Percentiles rank a stretch among this genome's conserved stretches.
These are phyloP conservation scores for Boletales sp. DNA, from an alignment of 768 basidiomycete species.

Conservation along the genomic window DNA sequence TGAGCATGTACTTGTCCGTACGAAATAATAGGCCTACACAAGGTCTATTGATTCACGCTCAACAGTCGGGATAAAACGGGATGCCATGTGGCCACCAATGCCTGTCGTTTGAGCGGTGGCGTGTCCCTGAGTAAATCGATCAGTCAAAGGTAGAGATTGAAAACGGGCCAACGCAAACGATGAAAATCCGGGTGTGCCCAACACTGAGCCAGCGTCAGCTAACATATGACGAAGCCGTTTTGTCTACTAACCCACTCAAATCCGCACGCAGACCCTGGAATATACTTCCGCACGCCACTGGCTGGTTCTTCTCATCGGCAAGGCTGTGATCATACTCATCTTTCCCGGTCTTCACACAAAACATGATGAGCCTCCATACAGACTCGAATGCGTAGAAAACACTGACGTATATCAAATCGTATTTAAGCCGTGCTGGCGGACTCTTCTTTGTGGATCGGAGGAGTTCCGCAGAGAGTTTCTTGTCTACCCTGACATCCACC, in stretches of 20 bases:
- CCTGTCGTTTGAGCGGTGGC: conserved; percentile 93
- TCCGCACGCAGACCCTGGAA: conserved; percentile 88
- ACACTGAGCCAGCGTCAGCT: conserved; percentile 36
- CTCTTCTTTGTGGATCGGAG: conserved; percentile 94
- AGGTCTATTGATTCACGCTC: conserved; percentile 92
- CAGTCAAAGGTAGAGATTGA: background rate
- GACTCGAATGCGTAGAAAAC: background rate
- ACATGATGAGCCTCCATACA: conserved; percentile 17
- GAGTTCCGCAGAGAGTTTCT: conserved; percentile 69
- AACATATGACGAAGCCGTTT: background rate
- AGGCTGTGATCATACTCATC: conserved; percentile 74
- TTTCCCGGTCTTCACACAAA: conserved; percentile 61
- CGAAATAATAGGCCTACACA: conserved; percentile 47
- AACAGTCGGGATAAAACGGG: conserved; percentile 92
- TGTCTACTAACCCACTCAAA: conserved; percentile 63
- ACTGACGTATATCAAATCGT: conserved; percentile 72
- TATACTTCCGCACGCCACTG: conserved; percentile 66
- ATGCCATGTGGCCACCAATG: conserved; percentile 62
- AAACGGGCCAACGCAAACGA: conserved; percentile 45
- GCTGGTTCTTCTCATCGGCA: conserved; percentile 60
- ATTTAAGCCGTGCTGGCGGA: conserved; percentile 69
- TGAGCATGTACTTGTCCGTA: background rate
- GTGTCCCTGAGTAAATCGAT: conserved; percentile 58
- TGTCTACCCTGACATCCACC: conserved; percentile 59
- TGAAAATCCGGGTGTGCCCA: conserved; percentile 78